Evolutionary conservation across 2,329 filamentous ascomycete genomes (phyloP), one percentile per base, ranked within the genome.

Genomic region (Scedosporium dehoogii): DNA sequence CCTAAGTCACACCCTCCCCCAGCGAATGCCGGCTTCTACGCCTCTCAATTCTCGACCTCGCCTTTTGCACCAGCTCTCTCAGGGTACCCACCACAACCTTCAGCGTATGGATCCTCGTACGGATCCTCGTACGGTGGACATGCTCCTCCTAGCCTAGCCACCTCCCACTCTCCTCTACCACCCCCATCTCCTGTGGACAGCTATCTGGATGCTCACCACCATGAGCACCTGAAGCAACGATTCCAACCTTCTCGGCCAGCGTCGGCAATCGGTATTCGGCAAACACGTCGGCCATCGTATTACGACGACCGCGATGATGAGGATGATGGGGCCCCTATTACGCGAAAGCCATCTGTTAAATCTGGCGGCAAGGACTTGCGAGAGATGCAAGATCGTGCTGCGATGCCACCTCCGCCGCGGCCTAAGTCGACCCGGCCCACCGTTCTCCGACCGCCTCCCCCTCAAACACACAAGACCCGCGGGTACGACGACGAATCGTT

Each of bases 371-470:
- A 48, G 44, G 62, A 38, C 58, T 58, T 42, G 21, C 33, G 46
- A n/a, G 59, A 61, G 29, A 51, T 23, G 60, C 63, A 29, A 44
- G 61, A 23, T 48, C 55, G 33, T 29, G 55, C 6, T 21, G 48
- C 38, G 59, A 63, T 62, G 60, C 80, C 80, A 3, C 70, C 61
- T n/a, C 61, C 56, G 0, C 61, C 61, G 46, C 41, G 57, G n/a
- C 46, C 61, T 4, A 42, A 56, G 56, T 59, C 57, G 10, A 55
- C 61, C 14, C 57, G 44, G 27, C 56, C 57, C 12, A 46, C 46
- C 7, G 44, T 58, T 18, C 48, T 63, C 21, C 42, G 61, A 4
- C 44, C 61, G 12, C 53, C 61, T 33, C 61, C 61, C 23, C 56
- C 61, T 3, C 61, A 59, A 55, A 63, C 61, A n/a, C 58, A 62